These are phyloP conservation scores for Eutrema japonicum DNA, from an alignment of 345 rosid genomes.

Conservation along the genomic window DNA sequence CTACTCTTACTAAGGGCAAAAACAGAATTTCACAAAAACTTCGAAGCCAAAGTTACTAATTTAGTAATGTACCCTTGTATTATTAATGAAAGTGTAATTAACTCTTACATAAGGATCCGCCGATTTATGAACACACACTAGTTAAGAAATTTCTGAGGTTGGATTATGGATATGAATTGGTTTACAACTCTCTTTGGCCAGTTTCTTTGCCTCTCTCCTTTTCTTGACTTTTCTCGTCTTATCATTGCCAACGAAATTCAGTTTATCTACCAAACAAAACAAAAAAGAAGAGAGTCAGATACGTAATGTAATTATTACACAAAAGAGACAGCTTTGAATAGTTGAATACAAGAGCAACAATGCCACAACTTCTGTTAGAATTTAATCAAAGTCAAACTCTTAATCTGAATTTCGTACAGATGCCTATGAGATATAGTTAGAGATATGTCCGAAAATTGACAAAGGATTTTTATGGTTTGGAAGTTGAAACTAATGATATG, in stretches of 20 bases:
- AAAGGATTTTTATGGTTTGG: not conserved
- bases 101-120: not conserved
- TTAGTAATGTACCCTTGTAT: slow-evolving; percentile 31
- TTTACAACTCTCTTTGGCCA: slow-evolving; percentile 45
- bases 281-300: not conserved
- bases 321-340: slow-evolving; percentile 14
- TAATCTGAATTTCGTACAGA: slow-evolving; percentile 1
- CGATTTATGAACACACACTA: not conserved
- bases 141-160: not conserved
- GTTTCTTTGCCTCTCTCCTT: slow-evolving; percentile 63
- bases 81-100: not conserved
- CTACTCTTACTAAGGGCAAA: not conserved
- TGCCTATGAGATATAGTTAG: slow-evolving; percentile 12
- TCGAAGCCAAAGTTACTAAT: not conserved
- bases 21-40: not conserved
- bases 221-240: slow-evolving; percentile 52
- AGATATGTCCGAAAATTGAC: not conserved
- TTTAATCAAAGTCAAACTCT: slow-evolving; percentile 2
- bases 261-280: slow-evolving; percentile 25
- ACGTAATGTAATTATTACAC: slow-evolving; percentile 4
- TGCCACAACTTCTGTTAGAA: slow-evolving; percentile 11
- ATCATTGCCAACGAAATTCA: slow-evolving; percentile 21
- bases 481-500: not conserved
- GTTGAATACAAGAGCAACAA: not conserved
- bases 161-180: not conserved